Conservation (phyloP, 106 monocot genomes). For the Narthecium ossifragum region DNA sequence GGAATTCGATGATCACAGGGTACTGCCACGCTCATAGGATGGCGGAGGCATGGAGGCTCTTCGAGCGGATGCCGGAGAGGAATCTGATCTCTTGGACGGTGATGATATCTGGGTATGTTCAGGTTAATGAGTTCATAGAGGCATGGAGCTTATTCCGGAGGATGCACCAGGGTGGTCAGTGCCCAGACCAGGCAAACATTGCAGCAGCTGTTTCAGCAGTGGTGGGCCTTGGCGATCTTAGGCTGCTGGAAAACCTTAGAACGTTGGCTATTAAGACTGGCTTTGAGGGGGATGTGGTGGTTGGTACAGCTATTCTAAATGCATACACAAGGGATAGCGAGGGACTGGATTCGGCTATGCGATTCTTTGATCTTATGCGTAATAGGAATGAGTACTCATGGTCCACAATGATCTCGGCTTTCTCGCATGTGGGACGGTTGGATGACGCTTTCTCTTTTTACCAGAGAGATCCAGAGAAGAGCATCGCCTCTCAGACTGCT, state of each 20-base stretch:
- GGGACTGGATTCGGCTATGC: conserved; percentile 27
- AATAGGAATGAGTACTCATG: conserved; percentile 62
- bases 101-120: conserved; percentile 66
- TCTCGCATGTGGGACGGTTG: conserved; percentile 35
- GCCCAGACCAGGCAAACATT: conserved; percentile 49
- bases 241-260: conserved; percentile 41
- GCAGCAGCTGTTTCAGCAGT: conserved; percentile 33
- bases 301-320: conserved; percentile 56
- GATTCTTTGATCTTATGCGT: conserved; percentile 50
- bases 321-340: conserved; percentile 29
- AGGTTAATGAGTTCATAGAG: conserved; percentile 22
- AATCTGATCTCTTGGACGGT: conserved; percentile 62
- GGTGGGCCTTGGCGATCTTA: conserved; percentile 24
- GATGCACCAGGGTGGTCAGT: conserved; percentile 25
- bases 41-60: conserved; percentile 32
- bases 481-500: conserved; percentile 36
- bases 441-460: conserved; percentile 36
- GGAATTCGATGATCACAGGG: conserved; percentile 70
- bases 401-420: conserved; percentile 55
- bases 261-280: conserved; percentile 39
- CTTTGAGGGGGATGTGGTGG: conserved; percentile 54
- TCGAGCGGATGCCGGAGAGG: conserved; percentile 33
- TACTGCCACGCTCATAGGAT: conserved; percentile 41
- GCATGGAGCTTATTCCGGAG: conserved; percentile 30
- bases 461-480: conserved; percentile 45